Base-by-base conservation (phyloP, 163 green algal species). In the Scenedesmus sp. region DNA sequence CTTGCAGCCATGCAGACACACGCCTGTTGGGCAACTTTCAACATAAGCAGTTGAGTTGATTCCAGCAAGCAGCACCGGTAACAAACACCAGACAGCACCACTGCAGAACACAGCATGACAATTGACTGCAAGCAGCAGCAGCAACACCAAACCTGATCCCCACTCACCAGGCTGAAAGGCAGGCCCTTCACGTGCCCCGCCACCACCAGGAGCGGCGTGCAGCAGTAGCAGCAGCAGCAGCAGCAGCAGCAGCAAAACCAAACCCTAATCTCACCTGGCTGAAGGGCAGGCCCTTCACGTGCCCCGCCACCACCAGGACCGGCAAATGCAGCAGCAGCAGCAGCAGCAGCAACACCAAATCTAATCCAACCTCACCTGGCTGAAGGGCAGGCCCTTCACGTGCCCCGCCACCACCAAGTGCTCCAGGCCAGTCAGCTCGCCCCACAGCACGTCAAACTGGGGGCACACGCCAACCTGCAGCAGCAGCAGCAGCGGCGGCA, bases 361-460 rank as follows among this genome's bases (percentile, higher is more conserved):
- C 4, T 57, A 18, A 16, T 6, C 66, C 54, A 64, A 59, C 34
- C 59, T 15, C 52, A 91, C 90, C 90, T 93, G 15, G 59, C 62
- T 90, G 74, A 83, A 82, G 1, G 64, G 55, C 57, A 94, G 87
- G 64, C 95, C 96, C 93, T 98, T 98, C 60, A 98, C 86, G 20
- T 91, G 67, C 5, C 92, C 95, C 56, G 95, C 97, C 16, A 98
- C 93, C 4, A 92, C 15, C 56, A 98, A 91, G 91, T 98, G 96
- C 94, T 98, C 96, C 18, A 82, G 26, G 6, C 95, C 96, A 2
- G 95, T 97, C 15, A 98, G 95, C 86, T 95, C 90, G 60, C 91
- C 86, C 96, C 96, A 98, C 34, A 97, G 94, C 62, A 97, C 93
- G 89, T 98, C 96, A 92, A 97, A 97, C 93, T 98, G 96, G 16